A percentile compares a stretch with the other conserved stretches of the same genome.
These are phyloP conservation scores for Lyophyllum atratum DNA, from an alignment of 768 basidiomycete genomes.

Conservation along the genomic window DNA sequence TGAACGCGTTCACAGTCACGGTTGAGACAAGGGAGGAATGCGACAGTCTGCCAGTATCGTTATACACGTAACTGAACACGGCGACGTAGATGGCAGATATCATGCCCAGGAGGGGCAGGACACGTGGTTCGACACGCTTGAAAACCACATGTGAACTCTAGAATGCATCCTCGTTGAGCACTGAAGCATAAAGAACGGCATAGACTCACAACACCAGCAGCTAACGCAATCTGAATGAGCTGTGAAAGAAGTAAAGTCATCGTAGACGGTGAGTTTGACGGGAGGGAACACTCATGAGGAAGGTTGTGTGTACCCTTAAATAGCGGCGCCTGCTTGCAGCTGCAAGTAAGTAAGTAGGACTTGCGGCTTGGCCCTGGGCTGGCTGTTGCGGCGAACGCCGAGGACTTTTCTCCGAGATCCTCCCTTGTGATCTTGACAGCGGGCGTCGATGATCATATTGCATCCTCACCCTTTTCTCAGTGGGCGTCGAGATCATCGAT, in stretches of 20 bases:
- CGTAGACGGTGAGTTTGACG: not conserved
- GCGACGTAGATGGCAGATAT: not conserved
- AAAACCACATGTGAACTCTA: not conserved
- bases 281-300: not conserved
- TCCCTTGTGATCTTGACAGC: too few relatives aligned
- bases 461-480: too few relatives aligned
- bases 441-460: too few relatives aligned
- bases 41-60: not conserved
- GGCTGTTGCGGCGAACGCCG: too few relatives aligned
- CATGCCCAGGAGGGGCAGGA: not conserved
- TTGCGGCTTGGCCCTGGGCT: too few relatives aligned
- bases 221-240: not conserved
- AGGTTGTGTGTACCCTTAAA: too few relatives aligned
- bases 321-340: too few relatives aligned
- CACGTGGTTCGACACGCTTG: not conserved
- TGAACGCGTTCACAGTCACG: not conserved
- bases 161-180: not conserved
- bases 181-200: not conserved
- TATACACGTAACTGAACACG: constrained; percentile 5
- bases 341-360: too few relatives aligned
- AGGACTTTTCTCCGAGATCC: too few relatives aligned
- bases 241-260: not conserved
- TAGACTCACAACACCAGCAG: constrained; percentile 1
- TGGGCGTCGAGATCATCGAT: too few relatives aligned
- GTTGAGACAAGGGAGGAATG: not conserved